Conservation (phyloP, 495 filamentous ascomycete species). For the Penicillium herquei region DNA sequence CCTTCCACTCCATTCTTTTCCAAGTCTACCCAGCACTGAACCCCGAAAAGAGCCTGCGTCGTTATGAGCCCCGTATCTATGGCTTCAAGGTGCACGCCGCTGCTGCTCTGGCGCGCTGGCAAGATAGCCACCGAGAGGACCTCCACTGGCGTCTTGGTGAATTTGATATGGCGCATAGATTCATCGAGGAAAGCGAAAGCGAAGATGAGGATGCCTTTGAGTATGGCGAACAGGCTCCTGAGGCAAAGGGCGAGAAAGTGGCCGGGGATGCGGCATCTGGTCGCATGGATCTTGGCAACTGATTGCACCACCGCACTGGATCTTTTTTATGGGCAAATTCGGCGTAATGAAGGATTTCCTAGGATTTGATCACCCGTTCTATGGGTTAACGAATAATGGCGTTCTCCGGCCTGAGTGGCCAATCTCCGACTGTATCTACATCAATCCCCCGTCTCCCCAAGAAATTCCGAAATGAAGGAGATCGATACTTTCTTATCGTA, state of each 20-base stretch:
- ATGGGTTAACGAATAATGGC: conserved; percentile 31
- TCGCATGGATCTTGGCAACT: conserved; percentile 46
- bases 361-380: conserved; percentile 20
- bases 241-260: conserved; percentile 30
- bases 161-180: conserved; percentile 53
- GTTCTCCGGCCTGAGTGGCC: conserved; percentile 19
- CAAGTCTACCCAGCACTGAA: conserved; percentile 92
- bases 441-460: conserved; percentile 3
- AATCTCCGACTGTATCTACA: conserved; percentile 28
- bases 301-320: conserved; percentile 8
- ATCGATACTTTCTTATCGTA: conserved; percentile 2
- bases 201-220: conserved; percentile 50
- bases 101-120: conserved; percentile 88
- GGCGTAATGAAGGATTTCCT: conserved; percentile 34
- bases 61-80: conserved; percentile 86
- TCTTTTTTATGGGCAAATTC: conserved; percentile 20
- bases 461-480: conserved; percentile 16
- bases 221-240: conserved; percentile 37
- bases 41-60: conserved; percentile 77
- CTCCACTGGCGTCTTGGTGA: conserved; percentile 66
- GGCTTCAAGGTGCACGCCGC: conserved; percentile 93
- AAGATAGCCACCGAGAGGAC: conserved; percentile 73
- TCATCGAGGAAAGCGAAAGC: conserved; percentile 54
- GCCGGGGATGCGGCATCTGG: conserved; percentile 40
- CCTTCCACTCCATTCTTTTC: conserved; percentile 98